Base-by-base conservation (phyloP, 2,329 filamentous ascomycete genomes). In the Neofusicoccum cordaticola region DNA sequence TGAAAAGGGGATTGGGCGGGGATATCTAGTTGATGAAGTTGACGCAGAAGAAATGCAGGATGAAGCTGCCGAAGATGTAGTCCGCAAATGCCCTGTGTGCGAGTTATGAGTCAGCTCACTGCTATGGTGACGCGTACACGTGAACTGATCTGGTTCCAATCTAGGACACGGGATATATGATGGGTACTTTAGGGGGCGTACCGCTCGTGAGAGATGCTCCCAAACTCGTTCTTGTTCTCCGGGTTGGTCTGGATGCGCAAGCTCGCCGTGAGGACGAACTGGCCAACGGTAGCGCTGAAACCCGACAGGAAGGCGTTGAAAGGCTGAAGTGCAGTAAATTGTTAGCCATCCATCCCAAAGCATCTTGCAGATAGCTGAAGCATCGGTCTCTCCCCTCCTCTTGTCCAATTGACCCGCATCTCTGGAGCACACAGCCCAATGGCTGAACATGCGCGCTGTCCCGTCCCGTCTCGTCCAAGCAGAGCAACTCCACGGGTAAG, bases 241-340 rank as follows among this genome's bases (percentile, higher is more conserved):
- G 87, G 83, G 75, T 92, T 93, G 56, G 93, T 97, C 80, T 99
- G 95, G 79, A 98, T 96, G 68, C 95, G 88, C 71, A 99, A 82
- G 82, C 74, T 88, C 83, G 92, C 92, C 58, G 95, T 97, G 71
- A 99, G 87, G 68, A 99, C 95, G 77, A 99, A 99, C 77, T 99
- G 95, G 67, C 95, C 95, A 68, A 99, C 94, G 1, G 94, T 95
- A 15, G 94, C 92, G 67, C 88, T 89, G 83, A 99, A 99, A 53
- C 95, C 96, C 37, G 93, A 92, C 37, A 99, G 87, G 83, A 99
- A 99, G 69, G 96, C 95, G 78, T 99, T 99, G 85, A 99, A 99
- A 9, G 95, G 95, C 94, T 98, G 74, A 2, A 15, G 3, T 51
- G 37, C 13, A 35, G 22, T 9, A 12, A 13, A 22, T 35, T 4